Evolutionary conservation across 2,329 filamentous ascomycete genomes (phyloP).

Genomic region (Alternaria angustiovoidea): DNA sequence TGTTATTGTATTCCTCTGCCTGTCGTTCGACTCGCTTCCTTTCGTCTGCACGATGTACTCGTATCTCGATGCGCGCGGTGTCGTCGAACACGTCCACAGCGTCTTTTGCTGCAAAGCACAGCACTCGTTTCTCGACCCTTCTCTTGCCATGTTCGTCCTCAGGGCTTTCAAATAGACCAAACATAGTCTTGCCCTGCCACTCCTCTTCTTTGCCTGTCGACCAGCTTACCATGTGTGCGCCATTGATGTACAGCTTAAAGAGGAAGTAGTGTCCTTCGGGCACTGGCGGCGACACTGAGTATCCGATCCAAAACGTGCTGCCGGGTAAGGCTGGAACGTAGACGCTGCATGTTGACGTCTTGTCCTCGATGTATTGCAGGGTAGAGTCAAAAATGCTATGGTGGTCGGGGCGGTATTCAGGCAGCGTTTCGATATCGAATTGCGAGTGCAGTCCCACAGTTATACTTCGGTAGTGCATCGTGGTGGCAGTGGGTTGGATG

Average conservation of each 20-base stretch:
- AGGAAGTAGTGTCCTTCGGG: constrained; percentile 49
- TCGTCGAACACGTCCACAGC: constrained; percentile 30
- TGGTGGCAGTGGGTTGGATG: not conserved
- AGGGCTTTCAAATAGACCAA: constrained; percentile 51
- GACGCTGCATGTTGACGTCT: constrained; percentile 43
- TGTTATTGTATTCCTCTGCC: constrained; percentile 34
- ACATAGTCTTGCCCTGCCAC: constrained; percentile 57
- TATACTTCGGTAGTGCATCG: constrained; percentile 50
- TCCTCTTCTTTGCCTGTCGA: constrained; percentile 52
- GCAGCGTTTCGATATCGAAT: constrained; percentile 50
- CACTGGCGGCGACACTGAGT: constrained; percentile 44
- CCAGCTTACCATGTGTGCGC: constrained; percentile 54
- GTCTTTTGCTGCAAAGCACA: constrained; percentile 48
- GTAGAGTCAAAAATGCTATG: constrained; percentile 13
- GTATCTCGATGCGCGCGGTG: constrained; percentile 51
- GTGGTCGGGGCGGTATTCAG: constrained; percentile 46
- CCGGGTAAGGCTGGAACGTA: constrained; percentile 47
- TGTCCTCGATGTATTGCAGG: constrained; percentile 29
- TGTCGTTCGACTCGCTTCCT: constrained; percentile 49
- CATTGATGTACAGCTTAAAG: constrained; percentile 58
- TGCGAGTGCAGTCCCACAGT: constrained; percentile 53
- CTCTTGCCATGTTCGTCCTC: constrained; percentile 39
- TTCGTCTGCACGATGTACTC: constrained; percentile 52
- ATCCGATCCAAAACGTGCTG: constrained; percentile 56
- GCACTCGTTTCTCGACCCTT: constrained; percentile 52